These are phyloP conservation scores for Candida dendrica DNA, from an alignment of 805 yeast genomes.

Conservation along the genomic window DNA sequence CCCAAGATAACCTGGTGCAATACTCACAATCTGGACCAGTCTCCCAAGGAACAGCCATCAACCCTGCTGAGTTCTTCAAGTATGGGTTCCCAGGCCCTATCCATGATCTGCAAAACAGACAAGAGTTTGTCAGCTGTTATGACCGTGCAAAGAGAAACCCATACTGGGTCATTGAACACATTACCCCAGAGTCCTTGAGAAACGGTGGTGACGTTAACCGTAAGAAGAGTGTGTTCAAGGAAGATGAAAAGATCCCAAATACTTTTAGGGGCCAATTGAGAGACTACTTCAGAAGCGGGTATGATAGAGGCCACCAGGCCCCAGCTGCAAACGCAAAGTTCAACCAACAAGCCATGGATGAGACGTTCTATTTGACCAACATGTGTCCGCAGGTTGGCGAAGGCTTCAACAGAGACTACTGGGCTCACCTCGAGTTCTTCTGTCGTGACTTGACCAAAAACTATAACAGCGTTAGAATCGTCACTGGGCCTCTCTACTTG, in stretches of 20 bases:
- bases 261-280: constrained; percentile 68
- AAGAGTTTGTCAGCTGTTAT: constrained; percentile 79
- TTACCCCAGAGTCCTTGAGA: constrained; percentile 64
- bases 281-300: constrained; percentile 92
- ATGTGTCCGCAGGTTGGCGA: constrained; percentile 97
- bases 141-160: constrained; percentile 85
- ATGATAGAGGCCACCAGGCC: constrained; percentile 94
- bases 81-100: constrained; percentile 96
- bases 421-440: constrained; percentile 96
- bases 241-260: constrained; percentile 76
- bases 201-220: constrained; percentile 56
- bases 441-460: constrained; percentile 66
- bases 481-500: constrained; percentile 89
- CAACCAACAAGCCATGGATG: constrained; percentile 88
- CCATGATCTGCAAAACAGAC: constrained; percentile 68
- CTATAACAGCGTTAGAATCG: constrained; percentile 71
- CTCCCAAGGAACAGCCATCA: constrained; percentile 32
- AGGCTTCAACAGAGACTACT: constrained; percentile 94
- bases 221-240: constrained; percentile 73
- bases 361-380: constrained; percentile 83
- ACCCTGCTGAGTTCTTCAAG: constrained; percentile 77
- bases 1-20: constrained; percentile 5
- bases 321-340: constrained; percentile 97
- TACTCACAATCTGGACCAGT: constrained; percentile 6
- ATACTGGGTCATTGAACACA: constrained; percentile 79